Conservation (phyloP, 2,329 filamentous ascomycete genomes). For the Botrytis sinoallii region DNA sequence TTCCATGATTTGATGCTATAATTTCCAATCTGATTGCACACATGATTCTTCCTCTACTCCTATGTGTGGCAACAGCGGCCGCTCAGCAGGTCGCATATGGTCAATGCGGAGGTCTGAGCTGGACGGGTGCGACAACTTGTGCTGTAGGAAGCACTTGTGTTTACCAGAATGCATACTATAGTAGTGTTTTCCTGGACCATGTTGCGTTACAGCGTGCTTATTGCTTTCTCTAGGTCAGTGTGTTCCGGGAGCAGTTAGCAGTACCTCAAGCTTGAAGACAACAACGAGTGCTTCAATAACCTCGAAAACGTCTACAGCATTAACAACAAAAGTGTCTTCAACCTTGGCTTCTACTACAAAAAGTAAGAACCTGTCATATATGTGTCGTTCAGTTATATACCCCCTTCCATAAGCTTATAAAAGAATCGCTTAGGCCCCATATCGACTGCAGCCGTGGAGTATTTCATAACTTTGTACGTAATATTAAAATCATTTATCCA, state of each 20-base stretch:
- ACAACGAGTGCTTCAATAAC: background rate
- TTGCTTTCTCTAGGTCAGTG: background rate
- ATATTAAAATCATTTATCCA: background rate
- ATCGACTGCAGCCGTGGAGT: constrained; percentile 1
- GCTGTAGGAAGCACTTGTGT: constrained; percentile 22
- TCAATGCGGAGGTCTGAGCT: constrained; percentile 30
- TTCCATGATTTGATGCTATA: background rate
- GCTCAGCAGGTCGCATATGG: constrained; percentile 20
- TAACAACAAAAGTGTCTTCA: background rate
- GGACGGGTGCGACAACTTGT: constrained; percentile 25
- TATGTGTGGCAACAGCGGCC: background rate
- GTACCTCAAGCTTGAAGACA: background rate
- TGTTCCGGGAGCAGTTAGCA: background rate
- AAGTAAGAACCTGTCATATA: background rate
- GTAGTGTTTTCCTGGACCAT: background rate
- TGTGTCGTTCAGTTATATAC: background rate
- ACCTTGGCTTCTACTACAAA: background rate
- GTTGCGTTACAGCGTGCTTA: background rate
- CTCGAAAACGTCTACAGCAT: background rate
- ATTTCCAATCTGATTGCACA: background rate
- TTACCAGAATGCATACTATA: constrained; percentile 22
- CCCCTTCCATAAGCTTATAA: background rate
- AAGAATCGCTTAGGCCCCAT: background rate
- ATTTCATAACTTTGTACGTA: constrained; percentile 2
- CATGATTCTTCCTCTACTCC: background rate